Evolutionary conservation across 371 early-diverging fungal species (phyloP), one percentile per base, ranked within the genome.

Genomic region (Mortierella sp.): DNA sequence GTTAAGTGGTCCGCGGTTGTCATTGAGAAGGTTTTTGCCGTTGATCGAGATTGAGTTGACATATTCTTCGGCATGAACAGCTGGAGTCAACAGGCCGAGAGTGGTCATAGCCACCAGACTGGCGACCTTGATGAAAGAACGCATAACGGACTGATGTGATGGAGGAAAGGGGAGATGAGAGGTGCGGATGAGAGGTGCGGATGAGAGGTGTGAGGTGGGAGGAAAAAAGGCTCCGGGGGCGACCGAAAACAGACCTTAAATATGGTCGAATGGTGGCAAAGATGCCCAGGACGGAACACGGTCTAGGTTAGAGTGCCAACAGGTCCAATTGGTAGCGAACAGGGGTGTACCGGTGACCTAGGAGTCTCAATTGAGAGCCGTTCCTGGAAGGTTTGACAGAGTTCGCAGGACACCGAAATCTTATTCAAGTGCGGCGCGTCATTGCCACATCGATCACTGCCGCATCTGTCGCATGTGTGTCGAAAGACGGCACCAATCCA

Each of bases 101-200:
- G 49, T 54, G 16, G 55, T 24, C 60, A 60, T 16, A 49, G 51
- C 60, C 12, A 55, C 37, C 44, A 67, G 28, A 0, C 58, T n/a
- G 14, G 56, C 56, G 54, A 25, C 60, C 49, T 28, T 54, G 24
- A 49, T 17, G 43, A 59, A 59, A 41, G 66, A 66, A 13, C 50
- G 67, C 67, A 67, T 67, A 17, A 44, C 27, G 51, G 25, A 29
- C 6, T 25, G 22, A 43, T n/a, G 22, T 14, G 47, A 6, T 22
- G 47, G 34, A 47, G 29, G 2, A 41, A 34, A 10, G 10, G 10
- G 34, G 34, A 34, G 34, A 10, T 7, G 34, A 34, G 34, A 10
- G 34, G 34, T 34, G 34, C 4, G 25, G 41, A 25, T 8, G 49
- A 21, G 39, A 14, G 27, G 41, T 16, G 39, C 39, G 19, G 44